Evolutionary conservation across 2,329 filamentous ascomycete species (phyloP), one percentile per base, ranked within the genome.

Genomic region (Claviceps maximensis): DNA sequence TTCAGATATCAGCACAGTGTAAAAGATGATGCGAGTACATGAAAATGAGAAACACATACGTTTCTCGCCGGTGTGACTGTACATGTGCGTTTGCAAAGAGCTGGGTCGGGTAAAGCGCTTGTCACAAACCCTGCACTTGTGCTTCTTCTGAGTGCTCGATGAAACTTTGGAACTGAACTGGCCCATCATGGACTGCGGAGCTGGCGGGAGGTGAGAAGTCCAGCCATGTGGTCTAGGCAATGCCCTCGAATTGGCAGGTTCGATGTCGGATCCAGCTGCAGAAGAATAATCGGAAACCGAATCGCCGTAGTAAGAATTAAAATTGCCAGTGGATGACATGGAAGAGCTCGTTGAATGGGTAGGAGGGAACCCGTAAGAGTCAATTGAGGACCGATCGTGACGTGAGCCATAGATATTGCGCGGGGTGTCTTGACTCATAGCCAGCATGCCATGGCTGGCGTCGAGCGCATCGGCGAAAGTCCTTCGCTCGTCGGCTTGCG

Each of bases 111-210:
- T 96, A 69, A 97, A 97, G 45, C 91, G 83, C 78, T 97, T 96
- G 71, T 96, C 91, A 74, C 91, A 97, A 55, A 97, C 87, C 73
- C 95, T 96, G 80, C 91, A 97, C 76, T 96, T 96, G 74, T 97
- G 93, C 77, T 97, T 97, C 82, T 97, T 97, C 67, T 96, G 89
- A 10, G 91, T 93, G 71, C 89, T 95, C 19, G 88, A 90, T 0
- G 89, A 90, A 51, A 96, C 84, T 72, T 96, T 96, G 58, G 91
- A 96, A 71, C 88, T 96, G 73, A 97, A 97, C 63, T 95, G 90
- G 51, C 89, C 83, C 93, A 98, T 98, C 89, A 98, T 96, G 0
- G 90, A 94, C 65, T 94, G 87, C 1, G 89, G 90, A 19, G 89
- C 89, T 1, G 89, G 89, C 1, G 89, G 88, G 33, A 83, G 77